Evolutionary conservation across 352 stramenopile species (phyloP), one percentile per base, ranked within the genome.

Genomic region (Pythium scleroteichum): DNA sequence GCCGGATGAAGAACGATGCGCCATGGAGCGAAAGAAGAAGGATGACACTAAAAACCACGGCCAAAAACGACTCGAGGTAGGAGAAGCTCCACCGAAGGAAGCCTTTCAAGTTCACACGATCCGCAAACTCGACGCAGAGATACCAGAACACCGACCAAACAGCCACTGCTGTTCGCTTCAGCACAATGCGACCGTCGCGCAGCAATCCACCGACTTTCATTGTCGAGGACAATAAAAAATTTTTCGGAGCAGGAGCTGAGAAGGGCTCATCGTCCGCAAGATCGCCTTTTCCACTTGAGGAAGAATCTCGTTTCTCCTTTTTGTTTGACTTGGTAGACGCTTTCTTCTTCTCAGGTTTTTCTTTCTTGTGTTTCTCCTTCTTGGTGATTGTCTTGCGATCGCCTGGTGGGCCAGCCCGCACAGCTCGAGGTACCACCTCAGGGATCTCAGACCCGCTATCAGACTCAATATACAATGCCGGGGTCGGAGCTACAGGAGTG

Each of bases 1-100:
- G 74, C 23, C 73, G 82, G 47, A 95, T 82, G 55, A 92, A 89
- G 70, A 80, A 92, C 26, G 84, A 90, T 16, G 75, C 75, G 7
- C 76, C 77, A 26, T 92, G 84, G 39, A 91, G 64, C 23, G 76
- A 90, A 9, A 92, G 60, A 17, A 92, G 59, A 17, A 95, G 49
- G 22, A 87, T 45, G 29, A 92, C 72, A 46, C 78, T 92, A 49
- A 90, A 82, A 13, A 86, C 63, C 14, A 91, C 75, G 3, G 82
- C 73, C 8, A 88, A 42, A 50, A 92, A 72, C 1, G 82, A 88
- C 50, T 92, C 76, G 3, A 90, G 35, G n/a, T 90, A 81, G 16
- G 76, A 79, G 44, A 85, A 68, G 6, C 53, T 63, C 13, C 66
- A 77, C 5, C 56, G 38, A 8, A 83, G 27, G 5, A 74, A 45